Evolutionary conservation across 129 eudicot genomes (phyloP).

Genomic region (Flaveria trinervia): DNA sequence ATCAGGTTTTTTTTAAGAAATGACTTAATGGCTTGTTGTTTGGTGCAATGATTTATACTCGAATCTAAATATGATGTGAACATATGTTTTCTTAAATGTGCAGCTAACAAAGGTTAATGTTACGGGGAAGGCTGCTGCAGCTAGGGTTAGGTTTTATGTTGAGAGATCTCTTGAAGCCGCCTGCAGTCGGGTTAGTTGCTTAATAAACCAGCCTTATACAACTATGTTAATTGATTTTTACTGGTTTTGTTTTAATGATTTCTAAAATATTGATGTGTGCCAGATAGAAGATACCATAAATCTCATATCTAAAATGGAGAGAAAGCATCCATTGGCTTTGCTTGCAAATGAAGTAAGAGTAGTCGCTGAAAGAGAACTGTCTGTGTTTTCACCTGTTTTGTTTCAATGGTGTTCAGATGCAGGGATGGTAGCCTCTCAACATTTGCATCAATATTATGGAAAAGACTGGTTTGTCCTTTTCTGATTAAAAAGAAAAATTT

Average conservation of each 20-base stretch:
- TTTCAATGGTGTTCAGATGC: conserved; percentile 75
- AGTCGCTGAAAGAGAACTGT: conserved; percentile 59
- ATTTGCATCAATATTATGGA: conserved; percentile 67
- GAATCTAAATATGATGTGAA: conserved; percentile 19
- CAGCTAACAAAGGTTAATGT: conserved; percentile 49
- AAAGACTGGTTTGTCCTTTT: conserved; percentile 66
- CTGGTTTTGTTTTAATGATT: conserved; percentile 1
- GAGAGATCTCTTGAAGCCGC: conserved; percentile 71
- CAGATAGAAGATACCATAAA: conserved; percentile 55
- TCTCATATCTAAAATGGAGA: conserved; percentile 51
- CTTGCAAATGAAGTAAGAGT: conserved; percentile 70
- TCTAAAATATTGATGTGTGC: conserved; percentile 15
- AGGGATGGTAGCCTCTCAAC: conserved; percentile 53
- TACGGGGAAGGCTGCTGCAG: conserved; percentile 36
- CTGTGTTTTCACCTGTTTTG: conserved; percentile 61
- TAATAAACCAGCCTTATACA: not conserved
- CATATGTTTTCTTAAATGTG: conserved; percentile 31
- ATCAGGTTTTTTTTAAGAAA: not conserved
- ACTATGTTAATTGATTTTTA: not conserved
- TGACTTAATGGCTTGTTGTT: conserved; percentile 3
- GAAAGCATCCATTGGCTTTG: conserved; percentile 61
- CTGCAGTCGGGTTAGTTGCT: conserved; percentile 65
- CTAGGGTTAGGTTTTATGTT: conserved; percentile 52
- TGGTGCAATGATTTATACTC: not conserved
- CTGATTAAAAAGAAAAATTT: conserved; percentile 3